Conservation (phyloP, 176 grass and related monocot genomes). For the Carex scoparia region DNA sequence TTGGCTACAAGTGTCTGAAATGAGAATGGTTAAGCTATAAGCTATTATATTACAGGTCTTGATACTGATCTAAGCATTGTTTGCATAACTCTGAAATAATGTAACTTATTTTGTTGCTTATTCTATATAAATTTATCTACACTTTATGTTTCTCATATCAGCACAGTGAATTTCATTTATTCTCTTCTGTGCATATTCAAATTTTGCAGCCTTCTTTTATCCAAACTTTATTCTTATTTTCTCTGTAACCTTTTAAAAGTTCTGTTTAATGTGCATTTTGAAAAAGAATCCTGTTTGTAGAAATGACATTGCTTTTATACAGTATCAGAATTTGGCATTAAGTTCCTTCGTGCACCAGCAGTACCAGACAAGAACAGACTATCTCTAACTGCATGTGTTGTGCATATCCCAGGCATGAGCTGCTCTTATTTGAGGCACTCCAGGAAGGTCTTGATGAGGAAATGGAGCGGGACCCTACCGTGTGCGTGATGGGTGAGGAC, state of each 20-base stretch:
- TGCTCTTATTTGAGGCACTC: conserved; percentile 76
- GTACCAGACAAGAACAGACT: not conserved
- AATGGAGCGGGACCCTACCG: conserved; percentile 69
- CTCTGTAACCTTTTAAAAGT: not conserved
- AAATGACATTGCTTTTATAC: not conserved
- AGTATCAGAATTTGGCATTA: not conserved
- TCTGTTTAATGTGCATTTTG: not conserved
- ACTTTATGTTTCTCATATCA: not conserved
- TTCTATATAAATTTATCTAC: not conserved
- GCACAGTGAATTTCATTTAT: not conserved
- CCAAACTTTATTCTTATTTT: not conserved
- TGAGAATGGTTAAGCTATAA: not conserved
- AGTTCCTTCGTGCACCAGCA: not conserved
- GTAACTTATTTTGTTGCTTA: not conserved
- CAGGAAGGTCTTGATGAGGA: conserved; percentile 80
- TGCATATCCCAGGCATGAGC: conserved; percentile 50
- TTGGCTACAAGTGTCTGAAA: not conserved
- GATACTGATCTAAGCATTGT: not conserved
- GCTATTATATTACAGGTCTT: not conserved
- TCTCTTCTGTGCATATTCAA: not conserved
- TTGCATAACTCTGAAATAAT: not conserved
- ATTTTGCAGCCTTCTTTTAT: not conserved
- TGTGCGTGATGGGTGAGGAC: conserved; percentile 82
- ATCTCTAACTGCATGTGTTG: not conserved
- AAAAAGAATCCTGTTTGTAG: not conserved